phyloP scores from a whole-genome alignment of 805 yeast species.

The Vanderwaltozyma polyspora region DNA sequence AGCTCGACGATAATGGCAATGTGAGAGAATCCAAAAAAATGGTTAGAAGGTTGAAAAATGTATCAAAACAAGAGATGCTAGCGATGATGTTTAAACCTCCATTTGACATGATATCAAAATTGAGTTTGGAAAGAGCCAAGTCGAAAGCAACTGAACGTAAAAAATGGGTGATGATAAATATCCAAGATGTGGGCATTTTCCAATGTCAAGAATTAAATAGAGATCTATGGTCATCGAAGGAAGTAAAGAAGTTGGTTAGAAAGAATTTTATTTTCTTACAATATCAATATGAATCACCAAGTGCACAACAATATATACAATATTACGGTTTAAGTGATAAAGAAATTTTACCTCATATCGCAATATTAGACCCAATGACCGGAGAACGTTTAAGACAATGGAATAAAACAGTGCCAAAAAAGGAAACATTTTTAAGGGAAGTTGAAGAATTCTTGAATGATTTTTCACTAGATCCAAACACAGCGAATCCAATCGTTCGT shows the following conservation, averaged over 20 bases:
- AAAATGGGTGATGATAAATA: conserved; percentile 79
- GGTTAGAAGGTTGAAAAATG: conserved; percentile 16
- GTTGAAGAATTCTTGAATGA: conserved; percentile 55
- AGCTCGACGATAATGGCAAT: conserved; percentile 29
- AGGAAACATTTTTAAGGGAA: conserved; percentile 51
- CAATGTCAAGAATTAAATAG: conserved; percentile 83
- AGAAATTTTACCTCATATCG: conserved; percentile 65
- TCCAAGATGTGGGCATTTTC: conserved; percentile 79
- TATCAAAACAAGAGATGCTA: conserved; percentile 38
- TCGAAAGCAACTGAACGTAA: conserved; percentile 43
- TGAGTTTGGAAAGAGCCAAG: conserved; percentile 66
- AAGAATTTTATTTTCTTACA: conserved; percentile 76
- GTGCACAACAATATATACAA: conserved; percentile 59
- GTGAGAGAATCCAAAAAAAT: conserved; percentile 24
- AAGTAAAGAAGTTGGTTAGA: conserved; percentile 51
- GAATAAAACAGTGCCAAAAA: conserved; percentile 53
- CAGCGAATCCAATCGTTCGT: conserved; percentile 53
- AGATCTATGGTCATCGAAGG: conserved; percentile 76
- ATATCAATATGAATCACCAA: conserved; percentile 65
- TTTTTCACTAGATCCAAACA: conserved; percentile 54
- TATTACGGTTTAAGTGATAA: conserved; percentile 54
- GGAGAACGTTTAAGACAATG: conserved; percentile 80
- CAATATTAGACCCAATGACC: conserved; percentile 88
- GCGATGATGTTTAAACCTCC: conserved; percentile 89
- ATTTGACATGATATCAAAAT: conserved; percentile 66